Evolutionary conservation across 148 eudicot genomes (phyloP).

Genomic region (Arctostaphylos glauca): DNA sequence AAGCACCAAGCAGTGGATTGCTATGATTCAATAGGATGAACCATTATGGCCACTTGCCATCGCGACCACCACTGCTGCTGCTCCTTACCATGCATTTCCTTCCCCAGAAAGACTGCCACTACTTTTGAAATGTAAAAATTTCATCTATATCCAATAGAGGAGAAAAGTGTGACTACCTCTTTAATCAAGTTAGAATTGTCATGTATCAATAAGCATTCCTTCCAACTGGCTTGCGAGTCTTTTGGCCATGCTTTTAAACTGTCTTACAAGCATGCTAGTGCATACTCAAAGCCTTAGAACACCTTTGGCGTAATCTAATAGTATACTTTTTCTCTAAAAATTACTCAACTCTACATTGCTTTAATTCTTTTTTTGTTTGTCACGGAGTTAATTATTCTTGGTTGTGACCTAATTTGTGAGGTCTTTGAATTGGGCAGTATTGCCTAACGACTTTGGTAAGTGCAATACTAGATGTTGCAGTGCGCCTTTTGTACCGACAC

Average conservation of each 20-base stretch:
- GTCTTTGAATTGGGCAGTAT: neutral
- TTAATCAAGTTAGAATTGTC: neutral
- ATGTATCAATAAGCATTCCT: neutral
- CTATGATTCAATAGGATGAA: neutral
- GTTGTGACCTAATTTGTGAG: neutral
- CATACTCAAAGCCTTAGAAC: neutral
- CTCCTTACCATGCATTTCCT: neutral
- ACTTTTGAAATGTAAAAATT: neutral
- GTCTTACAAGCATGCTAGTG: too few relatives aligned
- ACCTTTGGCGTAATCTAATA: neutral
- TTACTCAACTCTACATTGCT: neutral
- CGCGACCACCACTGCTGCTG: neutral
- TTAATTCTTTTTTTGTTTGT: neutral
- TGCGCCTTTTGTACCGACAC: neutral
- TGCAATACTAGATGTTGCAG: neutral
- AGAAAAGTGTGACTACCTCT: neutral
- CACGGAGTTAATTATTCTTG: neutral
- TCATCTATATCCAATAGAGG: neutral
- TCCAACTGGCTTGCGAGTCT: too few relatives aligned
- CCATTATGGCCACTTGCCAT: too few relatives aligned
- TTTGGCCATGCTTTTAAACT: too few relatives aligned
- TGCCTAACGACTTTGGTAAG: too few relatives aligned
- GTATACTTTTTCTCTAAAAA: neutral
- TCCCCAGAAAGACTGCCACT: neutral
- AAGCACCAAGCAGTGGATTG: constrained; percentile 5